A percentile compares a stretch with the other conserved stretches of the same genome.
phyloP scores from a whole-genome alignment of 192 early-diverging fungal genomes.

The Dimargaris cristalligena region DNA sequence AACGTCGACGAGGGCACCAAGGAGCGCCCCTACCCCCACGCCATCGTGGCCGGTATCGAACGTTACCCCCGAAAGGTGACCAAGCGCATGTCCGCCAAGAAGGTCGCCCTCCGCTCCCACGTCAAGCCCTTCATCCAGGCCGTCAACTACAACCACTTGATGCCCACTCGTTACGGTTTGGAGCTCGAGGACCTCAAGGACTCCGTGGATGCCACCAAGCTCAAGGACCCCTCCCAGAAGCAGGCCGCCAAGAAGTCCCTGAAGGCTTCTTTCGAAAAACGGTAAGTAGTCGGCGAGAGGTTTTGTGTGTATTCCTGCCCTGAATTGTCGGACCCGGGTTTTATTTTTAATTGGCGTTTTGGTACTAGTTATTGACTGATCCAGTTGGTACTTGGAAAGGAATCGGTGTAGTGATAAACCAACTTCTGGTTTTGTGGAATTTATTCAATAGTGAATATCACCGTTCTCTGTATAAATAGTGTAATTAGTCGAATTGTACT shows the following conservation, averaged over 20 bases:
- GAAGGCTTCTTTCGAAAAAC: slow-evolving; percentile 93
- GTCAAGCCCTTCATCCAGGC: slow-evolving; percentile 99
- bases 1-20: slow-evolving; percentile 91
- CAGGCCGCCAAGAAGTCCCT: slow-evolving; percentile 80
- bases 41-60: slow-evolving; percentile 95
- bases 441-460: too few relatives aligned
- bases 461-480: too few relatives aligned
- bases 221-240: slow-evolving; percentile 92
- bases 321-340: too few relatives aligned
- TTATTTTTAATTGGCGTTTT: too few relatives aligned
- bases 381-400: too few relatives aligned
- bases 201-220: slow-evolving; percentile 64
- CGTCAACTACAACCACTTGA: slow-evolving; percentile 99
- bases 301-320: too few relatives aligned
- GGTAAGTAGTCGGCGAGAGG: too few relatives aligned
- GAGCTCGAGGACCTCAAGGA: slow-evolving; percentile 90
- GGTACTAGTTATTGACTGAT: too few relatives aligned
- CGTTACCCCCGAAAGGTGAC: slow-evolving; percentile 96
- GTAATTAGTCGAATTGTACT: too few relatives aligned
- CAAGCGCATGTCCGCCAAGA: slow-evolving; percentile 86
- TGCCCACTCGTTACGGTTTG: slow-evolving; percentile 98
- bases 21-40: slow-evolving; percentile 93
- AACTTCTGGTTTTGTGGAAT: too few relatives aligned
- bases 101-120: slow-evolving; percentile 86
- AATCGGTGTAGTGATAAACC: too few relatives aligned